Percentiles rank a stretch among this genome's conserved stretches.
These are phyloP conservation scores for Zoysia pacifica DNA, from an alignment of 176 grass and related monocot genomes.

Conservation along the genomic window DNA sequence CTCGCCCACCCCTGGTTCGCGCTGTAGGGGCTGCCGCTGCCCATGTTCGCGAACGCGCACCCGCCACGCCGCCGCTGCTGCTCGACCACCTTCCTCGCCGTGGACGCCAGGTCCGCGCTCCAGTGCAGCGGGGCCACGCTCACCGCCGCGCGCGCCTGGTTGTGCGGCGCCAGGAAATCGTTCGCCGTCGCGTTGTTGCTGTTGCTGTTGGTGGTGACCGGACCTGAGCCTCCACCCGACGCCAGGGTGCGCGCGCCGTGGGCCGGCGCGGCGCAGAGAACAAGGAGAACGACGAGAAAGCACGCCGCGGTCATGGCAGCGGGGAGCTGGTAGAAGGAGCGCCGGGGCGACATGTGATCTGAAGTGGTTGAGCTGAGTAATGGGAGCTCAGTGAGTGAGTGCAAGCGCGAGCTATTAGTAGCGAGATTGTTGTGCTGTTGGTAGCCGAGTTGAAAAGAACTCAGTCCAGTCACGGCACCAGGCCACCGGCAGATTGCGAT, in stretches of 20 bases:
- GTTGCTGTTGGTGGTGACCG: background rate
- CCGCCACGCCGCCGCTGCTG: constrained; percentile 41
- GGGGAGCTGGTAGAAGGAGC: background rate
- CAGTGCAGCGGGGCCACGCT: constrained; percentile 51
- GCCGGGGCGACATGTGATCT: constrained; percentile 45
- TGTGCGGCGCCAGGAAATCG: constrained; percentile 65
- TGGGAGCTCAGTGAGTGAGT: constrained; percentile 16
- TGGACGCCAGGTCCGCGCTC: constrained; percentile 46
- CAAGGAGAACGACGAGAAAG: constrained; percentile 27
- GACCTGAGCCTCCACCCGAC: background rate
- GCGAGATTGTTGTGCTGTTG: constrained; percentile 18
- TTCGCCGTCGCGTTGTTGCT: constrained; percentile 10
- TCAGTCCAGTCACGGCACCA: too few species aligned
- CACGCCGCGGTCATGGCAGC: constrained; percentile 25
- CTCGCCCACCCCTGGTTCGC: constrained; percentile 81
- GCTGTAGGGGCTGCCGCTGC: constrained; percentile 49
- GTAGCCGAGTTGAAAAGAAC: constrained; percentile 27
- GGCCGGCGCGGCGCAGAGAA: constrained; percentile 6
- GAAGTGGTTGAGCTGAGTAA: constrained; percentile 45
- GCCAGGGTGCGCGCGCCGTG: constrained; percentile 10
- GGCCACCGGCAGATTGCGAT: constrained; percentile 22
- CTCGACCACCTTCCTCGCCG: constrained; percentile 21
- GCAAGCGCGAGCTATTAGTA: background rate
- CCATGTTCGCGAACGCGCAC: constrained; percentile 62
- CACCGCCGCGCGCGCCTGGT: constrained; percentile 64